These are phyloP conservation scores for Tardiomyces depauwii DNA, from an alignment of 1,139 yeast genomes.

Conservation along the genomic window DNA sequence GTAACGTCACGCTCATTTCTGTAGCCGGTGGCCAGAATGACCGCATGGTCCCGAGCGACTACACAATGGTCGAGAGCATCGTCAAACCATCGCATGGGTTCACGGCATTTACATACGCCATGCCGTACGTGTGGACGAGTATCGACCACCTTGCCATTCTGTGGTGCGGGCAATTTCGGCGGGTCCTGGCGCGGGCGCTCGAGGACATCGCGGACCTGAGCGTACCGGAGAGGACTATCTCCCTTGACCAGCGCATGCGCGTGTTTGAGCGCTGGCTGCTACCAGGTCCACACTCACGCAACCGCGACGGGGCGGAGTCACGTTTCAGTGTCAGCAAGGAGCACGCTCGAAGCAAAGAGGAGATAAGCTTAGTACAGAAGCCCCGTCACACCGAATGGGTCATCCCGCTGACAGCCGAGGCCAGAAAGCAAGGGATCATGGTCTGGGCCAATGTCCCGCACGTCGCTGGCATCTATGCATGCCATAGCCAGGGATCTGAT, in stretches of 20 bases:
- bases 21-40: constrained; percentile 89
- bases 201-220: constrained; percentile 46
- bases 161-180: constrained; percentile 89
- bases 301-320: no score
- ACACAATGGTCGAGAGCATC: constrained; percentile 62
- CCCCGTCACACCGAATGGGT: not conserved
- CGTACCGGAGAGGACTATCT: constrained; percentile 42
- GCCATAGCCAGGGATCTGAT: no score
- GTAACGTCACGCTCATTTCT: constrained; percentile 35
- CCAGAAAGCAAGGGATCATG: not conserved
- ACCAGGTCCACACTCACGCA: constrained; percentile 30
- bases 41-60: constrained; percentile 83
- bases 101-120: constrained; percentile 73
- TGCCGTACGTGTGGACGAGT: constrained; percentile 90
- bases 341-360: no score
- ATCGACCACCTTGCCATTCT: constrained; percentile 93
- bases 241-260: constrained; percentile 44
- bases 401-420: not conserved
- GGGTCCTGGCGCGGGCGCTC: constrained; percentile 46
- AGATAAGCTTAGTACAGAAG: no score
- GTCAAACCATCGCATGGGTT: constrained; percentile 72
- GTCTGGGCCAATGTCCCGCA: not conserved
- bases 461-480: not conserved
- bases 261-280: constrained; percentile 38
- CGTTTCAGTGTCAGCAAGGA: no score